Percentiles rank a stretch among this genome's conserved stretches.
phyloP scores from a whole-genome alignment of 257 asterid genomes.

The Salvia splendens region DNA sequence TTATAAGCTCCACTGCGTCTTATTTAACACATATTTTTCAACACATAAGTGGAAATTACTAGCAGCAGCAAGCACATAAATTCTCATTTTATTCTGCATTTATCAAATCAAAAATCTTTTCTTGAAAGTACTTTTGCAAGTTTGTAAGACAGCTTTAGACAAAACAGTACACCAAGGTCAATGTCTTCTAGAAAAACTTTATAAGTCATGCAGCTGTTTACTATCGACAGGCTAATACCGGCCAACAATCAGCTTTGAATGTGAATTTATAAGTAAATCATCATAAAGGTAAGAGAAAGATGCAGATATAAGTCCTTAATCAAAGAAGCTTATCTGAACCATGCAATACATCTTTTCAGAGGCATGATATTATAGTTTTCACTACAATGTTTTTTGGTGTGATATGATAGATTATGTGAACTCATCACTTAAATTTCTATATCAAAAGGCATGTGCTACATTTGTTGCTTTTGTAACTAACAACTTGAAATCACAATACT shows the following conservation, averaged over 20 bases:
- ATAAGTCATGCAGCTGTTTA: background rate
- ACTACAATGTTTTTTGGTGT: background rate
- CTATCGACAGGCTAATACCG: background rate
- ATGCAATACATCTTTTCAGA: background rate
- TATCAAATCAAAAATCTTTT: constrained; percentile 6
- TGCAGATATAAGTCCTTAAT: background rate
- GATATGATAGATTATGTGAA: background rate
- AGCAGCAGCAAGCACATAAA: constrained; percentile 5
- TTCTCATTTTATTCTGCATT: background rate
- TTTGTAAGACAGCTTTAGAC: background rate
- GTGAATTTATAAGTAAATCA: background rate
- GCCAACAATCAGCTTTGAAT: background rate
- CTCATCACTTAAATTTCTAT: background rate
- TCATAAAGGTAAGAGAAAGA: background rate
- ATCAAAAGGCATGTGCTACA: background rate
- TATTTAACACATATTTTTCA: background rate
- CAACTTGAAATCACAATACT: background rate
- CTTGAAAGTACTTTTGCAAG: background rate
- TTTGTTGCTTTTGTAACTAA: background rate
- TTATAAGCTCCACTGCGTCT: background rate
- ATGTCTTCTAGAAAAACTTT: background rate
- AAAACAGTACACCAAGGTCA: background rate
- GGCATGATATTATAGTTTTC: background rate
- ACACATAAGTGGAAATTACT: background rate
- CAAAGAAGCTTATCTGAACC: background rate